These are phyloP conservation scores for Anisogramma anomala DNA, from an alignment of 2,329 filamentous ascomycete genomes.

Conservation along the genomic window DNA sequence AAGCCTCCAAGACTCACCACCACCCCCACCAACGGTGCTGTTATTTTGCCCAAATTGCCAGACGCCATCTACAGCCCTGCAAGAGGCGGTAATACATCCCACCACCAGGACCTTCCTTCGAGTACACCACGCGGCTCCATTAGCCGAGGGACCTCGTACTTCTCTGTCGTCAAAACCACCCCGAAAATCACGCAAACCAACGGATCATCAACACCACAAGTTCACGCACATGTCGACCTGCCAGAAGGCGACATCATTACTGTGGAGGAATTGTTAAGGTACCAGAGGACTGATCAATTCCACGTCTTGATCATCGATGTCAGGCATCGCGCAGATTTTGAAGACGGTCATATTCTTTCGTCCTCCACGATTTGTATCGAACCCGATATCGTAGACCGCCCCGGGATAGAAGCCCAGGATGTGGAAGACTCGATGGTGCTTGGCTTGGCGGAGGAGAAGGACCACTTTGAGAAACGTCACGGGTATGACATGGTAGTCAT, in stretches of 20 bases:
- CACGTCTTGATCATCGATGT: conserved; percentile 78
- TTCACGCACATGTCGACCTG: conserved; percentile 30
- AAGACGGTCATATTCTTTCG: conserved; percentile 79
- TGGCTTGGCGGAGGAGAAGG: conserved; percentile 61
- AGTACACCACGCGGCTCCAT: conserved; percentile 54
- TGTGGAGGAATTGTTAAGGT: conserved; percentile 58
- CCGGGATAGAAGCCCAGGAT: conserved; percentile 51
- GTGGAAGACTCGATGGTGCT: conserved; percentile 59
- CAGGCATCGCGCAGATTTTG: conserved; percentile 66
- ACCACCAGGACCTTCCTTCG: conserved; percentile 53
- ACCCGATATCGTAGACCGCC: conserved; percentile 58
- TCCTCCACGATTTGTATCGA: conserved; percentile 83
- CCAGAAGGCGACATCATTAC: conserved; percentile 49
- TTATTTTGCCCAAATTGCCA: conserved; percentile 57
- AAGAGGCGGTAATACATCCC: conserved; percentile 58
- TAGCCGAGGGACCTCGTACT: conserved; percentile 44
- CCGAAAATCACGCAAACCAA: conserved; percentile 14
- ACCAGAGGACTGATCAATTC: conserved; percentile 48
- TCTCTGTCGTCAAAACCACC: conserved; percentile 4
- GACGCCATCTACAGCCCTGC: conserved; percentile 71
- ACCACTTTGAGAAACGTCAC: conserved; percentile 59
- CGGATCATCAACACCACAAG: conserved; percentile 18
- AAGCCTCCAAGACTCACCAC: conserved; percentile 4
- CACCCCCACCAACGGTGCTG: conserved; percentile 7
- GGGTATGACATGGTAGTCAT: conserved; percentile 82